These are phyloP conservation scores for Phaeosphaeria sp. DNA, from an alignment of 2,329 filamentous ascomycete species.

Conservation along the genomic window DNA sequence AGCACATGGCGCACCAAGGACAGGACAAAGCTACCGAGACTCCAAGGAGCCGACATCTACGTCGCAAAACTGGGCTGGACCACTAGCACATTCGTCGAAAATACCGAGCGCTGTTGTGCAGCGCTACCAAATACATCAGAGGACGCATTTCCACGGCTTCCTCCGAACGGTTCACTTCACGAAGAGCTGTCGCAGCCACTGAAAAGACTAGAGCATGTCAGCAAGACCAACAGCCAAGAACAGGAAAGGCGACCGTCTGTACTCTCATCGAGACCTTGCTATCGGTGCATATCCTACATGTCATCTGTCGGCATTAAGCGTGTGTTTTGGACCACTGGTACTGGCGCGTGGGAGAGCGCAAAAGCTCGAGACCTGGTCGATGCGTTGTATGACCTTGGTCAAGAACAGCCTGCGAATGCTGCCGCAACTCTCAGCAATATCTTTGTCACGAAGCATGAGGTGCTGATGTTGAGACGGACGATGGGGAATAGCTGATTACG, in stretches of 20 bases:
- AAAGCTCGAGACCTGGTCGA: constrained; percentile 60
- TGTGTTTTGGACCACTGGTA: constrained; percentile 60
- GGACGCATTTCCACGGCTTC: background rate
- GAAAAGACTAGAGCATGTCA: background rate
- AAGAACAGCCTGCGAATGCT: constrained; percentile 22
- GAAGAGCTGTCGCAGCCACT: constrained; percentile 53
- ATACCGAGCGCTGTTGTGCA: constrained; percentile 4
- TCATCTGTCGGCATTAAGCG: constrained; percentile 59
- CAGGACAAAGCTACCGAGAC: constrained; percentile 55
- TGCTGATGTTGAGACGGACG: constrained; percentile 54
- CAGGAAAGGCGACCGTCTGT: constrained; percentile 27
- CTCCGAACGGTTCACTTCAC: constrained; percentile 55
- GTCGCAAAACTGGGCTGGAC: constrained; percentile 53
- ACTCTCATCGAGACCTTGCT: constrained; percentile 58
- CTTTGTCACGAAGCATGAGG: constrained; percentile 63
- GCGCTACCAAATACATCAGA: background rate
- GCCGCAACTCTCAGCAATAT: constrained; percentile 36
- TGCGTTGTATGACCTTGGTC: constrained; percentile 46
- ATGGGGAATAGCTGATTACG: constrained; percentile 27
- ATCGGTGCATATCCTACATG: constrained; percentile 61
- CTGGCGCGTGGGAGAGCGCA: constrained; percentile 58
- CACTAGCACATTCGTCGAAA: background rate
- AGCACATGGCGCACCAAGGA: constrained; percentile 36
- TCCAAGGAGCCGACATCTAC: constrained; percentile 60
- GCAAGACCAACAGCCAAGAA: background rate